phyloP scores from a whole-genome alignment of 1,284 basidiomycete species.

The Singerocomus rubriflavus region DNA sequence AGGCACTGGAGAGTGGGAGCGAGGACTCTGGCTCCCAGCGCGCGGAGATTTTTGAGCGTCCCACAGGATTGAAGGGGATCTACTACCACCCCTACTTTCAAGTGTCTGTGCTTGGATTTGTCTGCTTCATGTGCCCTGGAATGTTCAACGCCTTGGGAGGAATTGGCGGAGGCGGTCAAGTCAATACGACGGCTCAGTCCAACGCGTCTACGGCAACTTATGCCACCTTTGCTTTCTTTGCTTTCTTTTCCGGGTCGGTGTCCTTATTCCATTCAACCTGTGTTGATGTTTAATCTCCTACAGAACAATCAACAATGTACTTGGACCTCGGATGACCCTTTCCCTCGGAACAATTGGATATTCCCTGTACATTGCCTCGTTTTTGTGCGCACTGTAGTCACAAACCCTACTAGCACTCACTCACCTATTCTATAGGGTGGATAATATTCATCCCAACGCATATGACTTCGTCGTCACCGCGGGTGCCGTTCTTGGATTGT shows the following conservation, averaged over 20 bases:
- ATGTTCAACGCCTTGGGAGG: conserved; percentile 41
- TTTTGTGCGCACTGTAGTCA: conserved; percentile 46
- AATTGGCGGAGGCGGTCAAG: conserved; percentile 68
- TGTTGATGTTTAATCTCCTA: not conserved
- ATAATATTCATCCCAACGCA: conserved; percentile 63
- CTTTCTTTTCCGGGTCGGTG: conserved; percentile 40
- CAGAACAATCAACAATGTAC: conserved; percentile 72
- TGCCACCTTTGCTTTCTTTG: conserved; percentile 59
- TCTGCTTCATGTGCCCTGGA: conserved; percentile 41
- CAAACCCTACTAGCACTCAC: not conserved
- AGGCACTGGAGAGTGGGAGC: conserved; percentile 21
- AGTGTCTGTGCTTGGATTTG: conserved; percentile 39
- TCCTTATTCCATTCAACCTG: conserved; percentile 3
- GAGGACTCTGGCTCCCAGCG: conserved; percentile 23
- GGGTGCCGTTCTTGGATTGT: conserved; percentile 79
- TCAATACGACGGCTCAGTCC: conserved; percentile 55
- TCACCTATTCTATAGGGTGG: conserved; percentile 40
- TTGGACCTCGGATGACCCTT: conserved; percentile 73
- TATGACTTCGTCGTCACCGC: conserved; percentile 69
- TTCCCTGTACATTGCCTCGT: conserved; percentile 71
- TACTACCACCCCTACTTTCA: conserved; percentile 40
- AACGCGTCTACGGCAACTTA: conserved; percentile 69
- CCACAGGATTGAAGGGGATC: conserved; percentile 30
- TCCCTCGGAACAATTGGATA: conserved; percentile 70
- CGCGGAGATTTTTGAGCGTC: conserved; percentile 27